A percentile compares a stretch with the other conserved stretches of the same genome.
These are phyloP conservation scores for Skeletonema costatum DNA, from an alignment of 108 stramenopile species.

Conservation along the genomic window DNA sequence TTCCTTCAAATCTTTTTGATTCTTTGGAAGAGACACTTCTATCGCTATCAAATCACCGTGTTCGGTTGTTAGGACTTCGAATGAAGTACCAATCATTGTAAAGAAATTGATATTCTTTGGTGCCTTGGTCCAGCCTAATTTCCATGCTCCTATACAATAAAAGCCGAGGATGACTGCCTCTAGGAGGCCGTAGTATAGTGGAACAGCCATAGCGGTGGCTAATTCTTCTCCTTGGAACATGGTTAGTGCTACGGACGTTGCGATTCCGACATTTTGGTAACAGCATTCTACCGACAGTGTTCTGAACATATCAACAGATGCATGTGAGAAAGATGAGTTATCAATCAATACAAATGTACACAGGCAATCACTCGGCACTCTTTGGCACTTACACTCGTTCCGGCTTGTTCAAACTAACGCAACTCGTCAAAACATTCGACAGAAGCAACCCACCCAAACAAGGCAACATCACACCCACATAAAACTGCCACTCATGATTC, in stretches of 20 bases:
- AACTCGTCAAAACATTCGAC: slow-evolving; percentile 58
- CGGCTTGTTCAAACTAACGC: slow-evolving; percentile 57
- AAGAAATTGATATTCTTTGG: slow-evolving; percentile 62
- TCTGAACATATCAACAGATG: slow-evolving; percentile 2
- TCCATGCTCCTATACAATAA: slow-evolving; percentile 75
- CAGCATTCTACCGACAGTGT: slow-evolving; percentile 86
- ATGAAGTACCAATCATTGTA: slow-evolving; percentile 45
- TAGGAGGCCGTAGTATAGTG: slow-evolving; percentile 77
- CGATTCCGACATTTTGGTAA: slow-evolving; percentile 89
- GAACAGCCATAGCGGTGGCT: slow-evolving; percentile 76
- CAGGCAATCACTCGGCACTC: not conserved
- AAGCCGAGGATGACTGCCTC: slow-evolving; percentile 71
- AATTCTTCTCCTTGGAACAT: slow-evolving; percentile 74
- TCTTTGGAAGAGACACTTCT: slow-evolving; percentile 45
- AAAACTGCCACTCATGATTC: slow-evolving; percentile 80
- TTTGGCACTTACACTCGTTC: slow-evolving; percentile 63
- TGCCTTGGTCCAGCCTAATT: slow-evolving; percentile 80
- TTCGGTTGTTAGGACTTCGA: slow-evolving; percentile 40
- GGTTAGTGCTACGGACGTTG: slow-evolving; percentile 77
- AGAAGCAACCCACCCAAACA: slow-evolving; percentile 65
- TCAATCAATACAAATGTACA: not conserved
- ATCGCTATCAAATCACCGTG: slow-evolving; percentile 42
- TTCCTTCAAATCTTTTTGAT: slow-evolving; percentile 36
- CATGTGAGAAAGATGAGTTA: not conserved
- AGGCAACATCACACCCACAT: slow-evolving; percentile 69